phyloP scores from a whole-genome alignment of 2,329 filamentous ascomycete species.

The Periconia macrospinosa region DNA sequence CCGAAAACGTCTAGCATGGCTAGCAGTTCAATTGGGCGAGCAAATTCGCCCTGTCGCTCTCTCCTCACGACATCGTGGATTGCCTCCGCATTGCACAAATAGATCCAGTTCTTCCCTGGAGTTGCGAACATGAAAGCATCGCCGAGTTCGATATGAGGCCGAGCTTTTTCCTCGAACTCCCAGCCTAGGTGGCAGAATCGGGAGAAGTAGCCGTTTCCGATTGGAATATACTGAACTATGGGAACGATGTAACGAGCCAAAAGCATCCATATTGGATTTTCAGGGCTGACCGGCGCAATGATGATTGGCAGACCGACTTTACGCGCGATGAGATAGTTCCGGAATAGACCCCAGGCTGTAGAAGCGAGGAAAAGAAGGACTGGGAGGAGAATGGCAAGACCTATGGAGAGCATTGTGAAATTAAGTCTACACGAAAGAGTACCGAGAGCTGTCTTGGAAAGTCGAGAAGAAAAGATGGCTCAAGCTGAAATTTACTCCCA shows the following conservation, averaged over 20 bases:
- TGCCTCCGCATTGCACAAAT: constrained; percentile 11
- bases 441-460: too few species aligned
- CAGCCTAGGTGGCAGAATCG: constrained; percentile 19
- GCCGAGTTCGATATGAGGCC: constrained; percentile 16
- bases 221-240: constrained; percentile 12
- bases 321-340: constrained; percentile 10
- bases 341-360: background rate
- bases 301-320: constrained; percentile 4
- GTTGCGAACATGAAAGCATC: constrained; percentile 18
- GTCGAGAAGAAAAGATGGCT: too few species aligned
- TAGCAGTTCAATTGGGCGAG: constrained; percentile 16
- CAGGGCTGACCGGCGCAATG: constrained; percentile 18
- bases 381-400: background rate
- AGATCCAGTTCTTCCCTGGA: constrained; percentile 13
- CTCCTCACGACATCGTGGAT: constrained; percentile 11
- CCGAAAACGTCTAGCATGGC: constrained; percentile 24
- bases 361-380: background rate
- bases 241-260: constrained; percentile 6
- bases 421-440: too few species aligned
- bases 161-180: constrained; percentile 21
- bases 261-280: constrained; percentile 25
- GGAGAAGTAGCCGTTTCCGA: constrained; percentile 16
- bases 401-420: background rate
- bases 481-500: too few species aligned
- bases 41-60: constrained; percentile 13